Percentiles rank a stretch among this genome's conserved stretches.
Conservation (phyloP, 2,329 filamentous ascomycete species). For the Gaeumannomyces tritici region DNA sequence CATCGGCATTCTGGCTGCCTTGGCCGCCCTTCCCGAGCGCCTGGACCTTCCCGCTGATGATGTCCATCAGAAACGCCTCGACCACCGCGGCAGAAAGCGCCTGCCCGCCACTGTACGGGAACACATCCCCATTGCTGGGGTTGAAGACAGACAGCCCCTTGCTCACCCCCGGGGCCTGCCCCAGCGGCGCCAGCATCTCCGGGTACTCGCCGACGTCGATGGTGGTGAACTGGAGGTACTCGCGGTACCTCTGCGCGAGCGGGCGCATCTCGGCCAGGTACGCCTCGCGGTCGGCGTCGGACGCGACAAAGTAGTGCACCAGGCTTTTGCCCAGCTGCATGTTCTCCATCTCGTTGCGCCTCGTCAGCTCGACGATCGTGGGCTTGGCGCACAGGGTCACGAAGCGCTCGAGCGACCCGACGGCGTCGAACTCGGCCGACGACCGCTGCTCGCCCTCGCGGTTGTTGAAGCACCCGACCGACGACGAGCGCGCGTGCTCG, state of each 20-base stretch:
- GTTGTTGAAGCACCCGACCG: slow-evolving; percentile 30
- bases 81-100: slow-evolving; percentile 23
- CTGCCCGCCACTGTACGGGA: slow-evolving; percentile 21
- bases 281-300: slow-evolving; percentile 18
- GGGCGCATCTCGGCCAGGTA: slow-evolving; percentile 26
- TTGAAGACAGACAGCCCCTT: slow-evolving; percentile 33
- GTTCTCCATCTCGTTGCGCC: slow-evolving; percentile 32
- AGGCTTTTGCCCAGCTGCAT: slow-evolving; percentile 20
- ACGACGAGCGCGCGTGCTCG: slow-evolving; percentile 1
- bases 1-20: neutral
- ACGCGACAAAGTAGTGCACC: slow-evolving; percentile 22
- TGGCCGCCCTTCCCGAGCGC: slow-evolving; percentile 19
- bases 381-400: slow-evolving; percentile 26
- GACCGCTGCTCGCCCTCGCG: slow-evolving; percentile 23
- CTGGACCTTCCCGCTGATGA: slow-evolving; percentile 30
- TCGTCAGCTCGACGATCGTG: slow-evolving; percentile 32
- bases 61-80: slow-evolving; percentile 32
- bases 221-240: slow-evolving; percentile 38
- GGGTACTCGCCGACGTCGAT: slow-evolving; percentile 35
- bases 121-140: slow-evolving; percentile 31
- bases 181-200: slow-evolving; percentile 30
- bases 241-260: slow-evolving; percentile 32
- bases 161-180: slow-evolving; percentile 18
- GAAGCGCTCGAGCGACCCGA: slow-evolving; percentile 25
- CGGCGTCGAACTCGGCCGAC: slow-evolving; percentile 19